Evolutionary conservation across 2,329 filamentous ascomycete species (phyloP).

Genomic region (Cercospora beticola): DNA sequence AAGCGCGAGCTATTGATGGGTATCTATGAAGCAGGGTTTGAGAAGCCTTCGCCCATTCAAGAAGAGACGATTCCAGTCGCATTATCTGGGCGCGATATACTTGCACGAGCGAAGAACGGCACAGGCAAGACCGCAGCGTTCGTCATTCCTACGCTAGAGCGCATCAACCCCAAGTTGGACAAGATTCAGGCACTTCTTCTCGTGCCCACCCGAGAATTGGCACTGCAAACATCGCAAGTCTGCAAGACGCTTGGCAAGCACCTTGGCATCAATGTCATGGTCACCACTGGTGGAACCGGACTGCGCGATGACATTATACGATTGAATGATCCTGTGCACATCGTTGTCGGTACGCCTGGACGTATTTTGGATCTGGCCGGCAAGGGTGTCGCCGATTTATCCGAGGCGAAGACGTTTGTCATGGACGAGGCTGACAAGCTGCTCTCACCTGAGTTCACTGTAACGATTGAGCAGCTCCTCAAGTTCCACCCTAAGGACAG

Average conservation of each 20-base stretch:
- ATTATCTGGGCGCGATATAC: constrained; percentile 88
- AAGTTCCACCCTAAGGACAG: constrained; percentile 95
- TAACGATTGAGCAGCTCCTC: constrained; percentile 92
- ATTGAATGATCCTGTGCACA: constrained; percentile 89
- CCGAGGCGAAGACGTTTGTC: constrained; percentile 95
- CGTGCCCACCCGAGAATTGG: constrained; percentile 93
- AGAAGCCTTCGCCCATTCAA: constrained; percentile 98
- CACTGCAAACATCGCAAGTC: constrained; percentile 97
- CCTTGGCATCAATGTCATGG: constrained; percentile 97
- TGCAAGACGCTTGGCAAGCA: constrained; percentile 99
- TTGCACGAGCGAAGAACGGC: constrained; percentile 96
- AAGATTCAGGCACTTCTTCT: constrained; percentile 97
- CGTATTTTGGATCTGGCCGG: constrained; percentile 94
- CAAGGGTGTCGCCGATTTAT: constrained; percentile 94
- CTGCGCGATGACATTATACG: constrained; percentile 96
- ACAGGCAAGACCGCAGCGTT: constrained; percentile 98
- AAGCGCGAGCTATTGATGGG: constrained; percentile 97
- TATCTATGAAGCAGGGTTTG: constrained; percentile 98
- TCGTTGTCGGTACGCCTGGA: constrained; percentile 95
- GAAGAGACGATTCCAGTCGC: constrained; percentile 98
- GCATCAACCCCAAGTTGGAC: constrained; percentile 92
- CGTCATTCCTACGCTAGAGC: constrained; percentile 90
- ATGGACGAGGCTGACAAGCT: constrained; percentile 99
- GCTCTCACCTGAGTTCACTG: constrained; percentile 92
- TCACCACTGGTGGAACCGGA: constrained; percentile 93